Base-by-base conservation (phyloP, 495 filamentous ascomycete species). In the Articulospora tetracladia region DNA sequence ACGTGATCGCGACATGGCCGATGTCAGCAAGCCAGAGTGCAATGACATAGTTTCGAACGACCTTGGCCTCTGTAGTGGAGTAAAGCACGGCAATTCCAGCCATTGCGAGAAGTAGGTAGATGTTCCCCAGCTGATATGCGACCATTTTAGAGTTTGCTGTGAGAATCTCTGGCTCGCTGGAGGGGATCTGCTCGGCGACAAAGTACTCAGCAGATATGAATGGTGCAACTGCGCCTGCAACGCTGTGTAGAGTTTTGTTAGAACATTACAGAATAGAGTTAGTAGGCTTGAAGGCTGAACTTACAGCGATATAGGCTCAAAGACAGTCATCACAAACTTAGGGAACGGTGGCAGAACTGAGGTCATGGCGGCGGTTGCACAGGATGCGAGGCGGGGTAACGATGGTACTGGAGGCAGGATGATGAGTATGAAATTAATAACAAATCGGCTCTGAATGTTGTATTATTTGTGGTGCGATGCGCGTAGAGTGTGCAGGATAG, bases 291-390 rank as follows among this genome's bases (percentile, higher is more conserved):
- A 32, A 32, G 24, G 48, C 17, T 23, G 53, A 26, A 62, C 77
- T 72, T 81, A 88, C 85, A 88, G 76, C 19, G 85, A 84, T 47
- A 90, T 69, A 3, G 88, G 88, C 70, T 92, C 88, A 36, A 90
- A 61, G 58, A 90, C 67, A 0, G 81, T 84, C 63, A 86, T 83
- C 52, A 84, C 69, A 46, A 81, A 66, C 20, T 76, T 75, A 8
- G 82, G 82, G 52, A 84, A 69, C 0, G 75, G 55, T 2, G 82
- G 79, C 1, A 85, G 71, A 39, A 73, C 72, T 6, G 79, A 76
- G 0, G 81, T 70, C 82, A 85, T 85, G 24, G 68, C 48, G 30
- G 27, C n/a, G n/a, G n/a, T n/a, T n/a, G n/a, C n/a, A n/a, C n/a
- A n/a, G n/a, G n/a, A n/a, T n/a, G n/a, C n/a, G n/a, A n/a, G n/a